These are phyloP conservation scores for Candida ulmi DNA, from an alignment of 805 yeast genomes.

Conservation along the genomic window DNA sequence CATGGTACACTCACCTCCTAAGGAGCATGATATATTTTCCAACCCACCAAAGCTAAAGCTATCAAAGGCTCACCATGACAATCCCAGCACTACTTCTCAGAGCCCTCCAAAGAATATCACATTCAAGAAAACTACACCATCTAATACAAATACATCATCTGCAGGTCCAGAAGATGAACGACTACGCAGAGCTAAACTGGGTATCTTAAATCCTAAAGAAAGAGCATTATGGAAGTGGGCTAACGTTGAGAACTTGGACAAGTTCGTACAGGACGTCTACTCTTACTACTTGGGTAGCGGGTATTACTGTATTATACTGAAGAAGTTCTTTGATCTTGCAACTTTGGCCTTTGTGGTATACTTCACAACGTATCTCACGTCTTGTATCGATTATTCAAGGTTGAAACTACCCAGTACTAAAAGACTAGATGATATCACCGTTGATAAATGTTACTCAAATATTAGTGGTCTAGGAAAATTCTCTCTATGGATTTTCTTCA, in stretches of 20 bases:
- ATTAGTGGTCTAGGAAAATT: conserved; percentile 50
- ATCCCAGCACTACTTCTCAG: not conserved
- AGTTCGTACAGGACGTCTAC: conserved; percentile 78
- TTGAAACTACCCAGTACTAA: conserved; percentile 27
- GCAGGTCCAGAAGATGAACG: conserved; percentile 15
- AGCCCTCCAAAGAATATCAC: conserved; percentile 7
- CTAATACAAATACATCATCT: not conserved
- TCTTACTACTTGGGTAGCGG: conserved; percentile 85
- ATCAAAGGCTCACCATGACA: not conserved
- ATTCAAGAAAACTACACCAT: conserved; percentile 7
- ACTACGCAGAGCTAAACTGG: conserved; percentile 25
- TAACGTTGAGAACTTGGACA: conserved; percentile 86
- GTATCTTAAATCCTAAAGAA: conserved; percentile 56
- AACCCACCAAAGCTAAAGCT: not conserved
- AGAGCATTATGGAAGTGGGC: conserved; percentile 96
- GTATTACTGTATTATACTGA: conserved; percentile 64
- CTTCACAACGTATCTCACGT: conserved; percentile 71
- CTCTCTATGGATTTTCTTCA: conserved; percentile 55
- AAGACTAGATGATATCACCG: conserved; percentile 26
- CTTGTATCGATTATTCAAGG: conserved; percentile 69
- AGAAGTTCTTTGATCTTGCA: conserved; percentile 58
- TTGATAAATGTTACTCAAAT: conserved; percentile 34
- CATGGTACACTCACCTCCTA: conserved; percentile 8
- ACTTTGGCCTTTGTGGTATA: conserved; percentile 76
- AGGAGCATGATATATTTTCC: not conserved